Percentiles rank a stretch among this genome's conserved stretches.
phyloP scores from a whole-genome alignment of 2,329 filamentous ascomycete genomes.

The Ophiostoma angusticollis region DNA sequence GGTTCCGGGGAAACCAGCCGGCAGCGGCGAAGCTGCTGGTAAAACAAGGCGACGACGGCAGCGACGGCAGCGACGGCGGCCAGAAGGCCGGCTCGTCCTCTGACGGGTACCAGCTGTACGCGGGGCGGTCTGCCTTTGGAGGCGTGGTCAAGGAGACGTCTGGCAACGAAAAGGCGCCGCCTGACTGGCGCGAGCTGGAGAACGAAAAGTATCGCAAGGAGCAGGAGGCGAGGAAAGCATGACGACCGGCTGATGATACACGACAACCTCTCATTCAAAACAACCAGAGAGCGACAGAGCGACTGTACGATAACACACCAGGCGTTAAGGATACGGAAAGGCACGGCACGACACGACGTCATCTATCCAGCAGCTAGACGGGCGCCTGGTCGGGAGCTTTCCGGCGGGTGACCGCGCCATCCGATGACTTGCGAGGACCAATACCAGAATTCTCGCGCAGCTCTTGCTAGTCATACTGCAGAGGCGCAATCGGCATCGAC shows the following conservation, averaged over 20 bases:
- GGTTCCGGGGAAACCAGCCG: constrained; percentile 88
- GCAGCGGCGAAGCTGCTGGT: constrained; percentile 48
- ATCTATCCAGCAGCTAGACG: no score
- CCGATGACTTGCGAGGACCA: no score
- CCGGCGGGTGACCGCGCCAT: no score
- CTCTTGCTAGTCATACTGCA: no score
- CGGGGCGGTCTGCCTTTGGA: constrained; percentile 57
- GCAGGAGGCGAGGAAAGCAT: constrained; percentile 16
- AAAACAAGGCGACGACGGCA: constrained; percentile 28
- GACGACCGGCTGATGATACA: not conserved
- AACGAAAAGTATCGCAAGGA: constrained; percentile 45
- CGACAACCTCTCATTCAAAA: not conserved
- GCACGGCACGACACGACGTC: no score
- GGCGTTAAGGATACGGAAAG: no score
- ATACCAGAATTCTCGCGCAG: no score
- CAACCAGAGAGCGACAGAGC: no score
- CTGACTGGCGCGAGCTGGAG: constrained; percentile 52
- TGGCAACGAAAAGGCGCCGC: constrained; percentile 49
- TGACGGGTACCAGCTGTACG: constrained; percentile 59
- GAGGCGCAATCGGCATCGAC: no score
- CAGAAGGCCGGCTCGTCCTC: not conserved
- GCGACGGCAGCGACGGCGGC: constrained; percentile 42
- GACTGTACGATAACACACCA: constrained; percentile 1
- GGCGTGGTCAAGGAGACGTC: constrained; percentile 51
- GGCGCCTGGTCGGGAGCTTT: no score